Percentiles rank a stretch among this genome's conserved stretches.
Conservation (phyloP, 83 land plant species). For the Thuja plicata region DNA sequence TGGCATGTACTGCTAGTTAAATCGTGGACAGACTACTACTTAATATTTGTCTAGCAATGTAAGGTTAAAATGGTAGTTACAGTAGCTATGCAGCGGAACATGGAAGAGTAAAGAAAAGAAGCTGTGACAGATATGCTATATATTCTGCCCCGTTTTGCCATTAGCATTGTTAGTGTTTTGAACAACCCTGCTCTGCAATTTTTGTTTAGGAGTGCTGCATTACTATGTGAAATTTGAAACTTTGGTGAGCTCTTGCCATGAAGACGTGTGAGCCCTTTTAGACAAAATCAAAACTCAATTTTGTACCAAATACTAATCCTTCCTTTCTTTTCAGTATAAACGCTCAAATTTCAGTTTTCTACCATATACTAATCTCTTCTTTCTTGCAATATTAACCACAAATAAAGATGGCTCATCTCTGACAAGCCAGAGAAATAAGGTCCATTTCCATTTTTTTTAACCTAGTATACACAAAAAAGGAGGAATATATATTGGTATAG, state of each 20-base stretch:
- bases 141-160: neutral
- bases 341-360: neutral
- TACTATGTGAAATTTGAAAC: neutral
- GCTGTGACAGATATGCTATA: neutral
- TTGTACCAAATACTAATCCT: neutral
- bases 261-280: neutral
- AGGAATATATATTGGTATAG: neutral
- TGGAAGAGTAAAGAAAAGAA: neutral
- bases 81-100: neutral
- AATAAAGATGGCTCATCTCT: neutral
- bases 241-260: neutral
- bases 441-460: conserved; percentile 5
- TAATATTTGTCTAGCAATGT: neutral
- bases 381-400: neutral
- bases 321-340: neutral
- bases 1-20: neutral
- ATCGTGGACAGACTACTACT: neutral
- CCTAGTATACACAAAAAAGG: neutral
- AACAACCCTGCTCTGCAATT: neutral
- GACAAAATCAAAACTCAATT: neutral
- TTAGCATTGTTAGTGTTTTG: neutral
- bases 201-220: neutral
- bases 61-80: neutral
- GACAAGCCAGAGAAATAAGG: neutral
- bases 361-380: neutral